Evolutionary conservation across 768 basidiomycete genomes (phyloP), one percentile per base, ranked within the genome.

Genomic region (Kwoniella mangroviensis): DNA sequence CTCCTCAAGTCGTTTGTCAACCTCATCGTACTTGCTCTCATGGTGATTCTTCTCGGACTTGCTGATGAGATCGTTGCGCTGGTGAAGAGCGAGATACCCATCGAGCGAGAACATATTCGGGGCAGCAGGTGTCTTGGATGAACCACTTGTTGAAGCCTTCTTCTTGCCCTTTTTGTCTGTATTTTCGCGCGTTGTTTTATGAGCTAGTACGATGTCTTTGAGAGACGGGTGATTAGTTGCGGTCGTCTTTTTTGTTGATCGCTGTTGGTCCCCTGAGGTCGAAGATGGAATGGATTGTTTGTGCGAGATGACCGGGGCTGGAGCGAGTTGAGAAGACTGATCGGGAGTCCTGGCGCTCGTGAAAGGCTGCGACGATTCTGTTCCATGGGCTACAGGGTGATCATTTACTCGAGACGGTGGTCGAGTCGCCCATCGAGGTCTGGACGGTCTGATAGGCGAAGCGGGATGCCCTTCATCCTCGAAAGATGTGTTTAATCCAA

Each of bases 11-110:
- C 61, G 12, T 62, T 42, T 49, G 19, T n/a, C 11, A 10, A 13
- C 3, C 22, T 54, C 52, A 17, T 63, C 62, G 3, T 17, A 40
- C 26, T 7, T 13, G 15, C 56, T 26, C 26, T 21, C 26, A 7
- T 19, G 28, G 10, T 34, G 0, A 7, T 17, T 17, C 22, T 34
- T 24, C 15, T 26, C 9, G 28, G 15, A 24, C 13, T 17, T 57
- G 24, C 9, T 54, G n/a, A 40, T 24, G 28, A 65, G 54, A 26
- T 65, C 64, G 21, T 54, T 15, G 7, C 54, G 64, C 21, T 54
- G 26, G 7, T 19, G 41, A 41, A 57, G 53, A 43, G 17, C 7
- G 34, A 57, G 54, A 1, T n/a, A 43, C 10, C 64, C 62, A n/a
- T 63, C 62, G 6, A 63, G 51, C 0, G 62, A 28, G 28, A 34